Conservation (phyloP, 495 filamentous ascomycete species). For the Daldinia grandis region DNA sequence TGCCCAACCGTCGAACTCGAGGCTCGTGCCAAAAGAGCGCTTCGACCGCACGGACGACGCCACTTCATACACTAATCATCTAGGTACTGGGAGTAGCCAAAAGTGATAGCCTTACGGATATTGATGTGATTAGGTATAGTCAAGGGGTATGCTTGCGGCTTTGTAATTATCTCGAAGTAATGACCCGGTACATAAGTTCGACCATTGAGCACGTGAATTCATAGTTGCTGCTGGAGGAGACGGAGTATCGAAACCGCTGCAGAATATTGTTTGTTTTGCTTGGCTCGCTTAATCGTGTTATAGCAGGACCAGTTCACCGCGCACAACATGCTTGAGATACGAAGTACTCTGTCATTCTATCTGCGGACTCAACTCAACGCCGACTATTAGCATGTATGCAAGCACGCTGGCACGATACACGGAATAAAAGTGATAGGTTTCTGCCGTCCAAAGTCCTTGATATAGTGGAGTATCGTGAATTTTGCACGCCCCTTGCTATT, state of each 20-base stretch:
- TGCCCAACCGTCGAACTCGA: not conserved
- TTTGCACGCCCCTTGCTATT: not conserved
- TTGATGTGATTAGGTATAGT: not conserved
- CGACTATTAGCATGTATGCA: not conserved
- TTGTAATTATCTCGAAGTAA: not conserved
- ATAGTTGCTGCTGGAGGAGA: not conserved
- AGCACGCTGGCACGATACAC: not conserved
- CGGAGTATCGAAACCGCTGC: not conserved
- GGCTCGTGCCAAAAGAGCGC: not conserved
- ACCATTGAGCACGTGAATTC: not conserved
- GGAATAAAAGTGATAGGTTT: not conserved
- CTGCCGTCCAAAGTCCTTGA: not conserved
- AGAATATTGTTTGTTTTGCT: not conserved
- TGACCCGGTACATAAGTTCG: not conserved
- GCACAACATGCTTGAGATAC: not conserved
- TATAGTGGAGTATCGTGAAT: not conserved
- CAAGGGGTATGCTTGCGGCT: slow-evolving; percentile 5
- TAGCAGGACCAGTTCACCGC: not conserved
- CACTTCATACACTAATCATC: not conserved
- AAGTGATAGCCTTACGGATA: not conserved
- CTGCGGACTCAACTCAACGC: not conserved
- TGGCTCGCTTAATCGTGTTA: not conserved
- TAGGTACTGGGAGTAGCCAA: not conserved
- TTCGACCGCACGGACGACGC: slow-evolving; percentile 3
- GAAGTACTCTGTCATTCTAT: not conserved